Conservation (phyloP, 306 rosid genomes). For the Citrullus colocynthis region DNA sequence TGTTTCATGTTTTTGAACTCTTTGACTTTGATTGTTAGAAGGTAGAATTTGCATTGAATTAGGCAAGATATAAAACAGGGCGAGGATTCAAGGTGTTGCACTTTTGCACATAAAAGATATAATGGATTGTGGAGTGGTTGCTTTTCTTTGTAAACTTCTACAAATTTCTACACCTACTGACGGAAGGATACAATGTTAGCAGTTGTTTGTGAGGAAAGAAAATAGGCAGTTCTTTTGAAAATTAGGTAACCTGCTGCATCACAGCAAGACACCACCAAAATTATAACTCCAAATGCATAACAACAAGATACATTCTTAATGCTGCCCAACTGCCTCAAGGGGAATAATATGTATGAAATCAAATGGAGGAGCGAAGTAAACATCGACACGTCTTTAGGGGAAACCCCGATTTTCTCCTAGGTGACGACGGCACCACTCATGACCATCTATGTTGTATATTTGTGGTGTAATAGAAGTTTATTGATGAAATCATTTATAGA, state of each 20-base stretch:
- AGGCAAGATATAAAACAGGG: not conserved
- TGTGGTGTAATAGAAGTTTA: not conserved
- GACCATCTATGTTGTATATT: not conserved
- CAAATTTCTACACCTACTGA: not conserved
- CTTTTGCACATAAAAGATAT: not conserved
- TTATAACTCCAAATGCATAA: not conserved
- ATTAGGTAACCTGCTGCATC: not conserved
- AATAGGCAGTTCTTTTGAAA: not conserved
- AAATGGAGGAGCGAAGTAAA: not conserved
- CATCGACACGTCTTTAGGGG: not conserved
- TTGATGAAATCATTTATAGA: not conserved
- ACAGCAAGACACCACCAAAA: not conserved
- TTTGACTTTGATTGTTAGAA: not conserved
- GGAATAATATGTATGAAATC: not conserved
- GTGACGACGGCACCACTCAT: not conserved
- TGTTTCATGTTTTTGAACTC: slow-evolving; percentile 10
- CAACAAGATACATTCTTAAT: not conserved
- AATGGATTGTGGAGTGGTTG: slow-evolving; percentile 1
- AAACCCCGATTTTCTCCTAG: not conserved
- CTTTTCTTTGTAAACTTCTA: not conserved
- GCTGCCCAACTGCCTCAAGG: not conserved
- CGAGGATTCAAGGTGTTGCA: not conserved
- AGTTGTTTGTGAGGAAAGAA: slow-evolving; percentile 1
- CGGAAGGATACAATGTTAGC: not conserved
- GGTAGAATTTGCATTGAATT: not conserved